Evolutionary conservation across 176 grass and related monocot species (phyloP).

Genomic region (Aegilops longissima): DNA sequence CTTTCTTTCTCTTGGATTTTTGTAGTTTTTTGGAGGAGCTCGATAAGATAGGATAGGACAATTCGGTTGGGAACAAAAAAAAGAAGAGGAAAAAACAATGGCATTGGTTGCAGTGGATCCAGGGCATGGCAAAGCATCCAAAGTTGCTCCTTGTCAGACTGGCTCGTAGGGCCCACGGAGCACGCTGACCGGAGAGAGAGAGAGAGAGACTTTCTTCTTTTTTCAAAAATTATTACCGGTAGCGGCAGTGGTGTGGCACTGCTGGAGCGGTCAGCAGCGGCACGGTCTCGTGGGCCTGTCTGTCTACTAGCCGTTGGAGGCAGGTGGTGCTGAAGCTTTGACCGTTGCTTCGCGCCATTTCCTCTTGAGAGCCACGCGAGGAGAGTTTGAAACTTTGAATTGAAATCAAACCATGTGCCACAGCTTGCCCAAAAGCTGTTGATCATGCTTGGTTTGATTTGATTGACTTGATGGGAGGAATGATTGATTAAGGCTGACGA

Average conservation of each 20-base stretch:
- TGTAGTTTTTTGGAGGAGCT: neutral
- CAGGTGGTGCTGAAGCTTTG: neutral
- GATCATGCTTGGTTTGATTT: neutral
- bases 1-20: slow-evolving; percentile 34
- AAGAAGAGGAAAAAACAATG: neutral
- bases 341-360: slow-evolving; percentile 51
- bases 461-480: neutral
- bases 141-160: slow-evolving; percentile 15
- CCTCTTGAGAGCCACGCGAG: neutral
- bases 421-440: too few relatives aligned
- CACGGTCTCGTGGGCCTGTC: neutral
- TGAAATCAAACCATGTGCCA: neutral
- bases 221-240: neutral
- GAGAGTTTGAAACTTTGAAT: neutral
- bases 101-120: neutral
- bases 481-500: neutral
- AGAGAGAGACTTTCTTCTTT: neutral
- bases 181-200: neutral
- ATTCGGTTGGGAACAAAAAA: slow-evolving; percentile 17
- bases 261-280: neutral
- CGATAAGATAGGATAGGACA: slow-evolving; percentile 1
- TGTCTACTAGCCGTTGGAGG: slow-evolving; percentile 41
- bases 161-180: slow-evolving; percentile 5
- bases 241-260: neutral
- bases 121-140: neutral